Evolutionary conservation across 345 rosid species (phyloP), one percentile per base, ranked within the genome.

Genomic region (Gossypium raimondii): DNA sequence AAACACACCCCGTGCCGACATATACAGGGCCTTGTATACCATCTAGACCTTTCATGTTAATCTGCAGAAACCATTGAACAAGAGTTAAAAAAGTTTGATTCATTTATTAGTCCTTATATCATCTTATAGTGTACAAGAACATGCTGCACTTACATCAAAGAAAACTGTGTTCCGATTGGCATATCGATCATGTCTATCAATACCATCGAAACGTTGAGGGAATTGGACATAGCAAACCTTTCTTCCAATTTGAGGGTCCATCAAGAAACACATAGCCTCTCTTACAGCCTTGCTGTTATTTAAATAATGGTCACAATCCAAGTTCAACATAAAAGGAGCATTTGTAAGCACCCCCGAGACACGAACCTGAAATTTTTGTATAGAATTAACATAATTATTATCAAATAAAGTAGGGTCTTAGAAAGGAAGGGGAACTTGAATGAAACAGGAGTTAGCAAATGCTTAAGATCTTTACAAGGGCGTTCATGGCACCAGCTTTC

Each of bases 401-500:
- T 4, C 43, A 11, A 60, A 64, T 41, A 45, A 61, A 29, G 4
- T 48, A 48, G 25, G 11, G 60, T 2, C 12, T 2, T 12, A n/a
- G n/a, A 51, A 50, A 3, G n/a, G 41, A 43, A 53, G 47, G 45
- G 22, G 48, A 78, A 67, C 47, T 18, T 50, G 12, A 45, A 48
- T 64, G n/a, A 47, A n/a, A 57, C 44, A 78, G 59, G 52, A 58
- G 47, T 22, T 47, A 60, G 0, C 1, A 9, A 57, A 48, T 44
- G 56, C 14, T 22, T 56, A 25, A 58, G 66, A 69, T 75, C 25
- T 67, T 79, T 84, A 93, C 97, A 87, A 93, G 79, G 78, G 99
- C 99, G 68, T 93, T 95, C 98, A 93, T 93, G 87, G 99, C 98
- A 72, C 97, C 97, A 17, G 97, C 99, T 83, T 93, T 93, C 88